phyloP scores from a whole-genome alignment of 83 land plant species.

The Picea abies region DNA sequence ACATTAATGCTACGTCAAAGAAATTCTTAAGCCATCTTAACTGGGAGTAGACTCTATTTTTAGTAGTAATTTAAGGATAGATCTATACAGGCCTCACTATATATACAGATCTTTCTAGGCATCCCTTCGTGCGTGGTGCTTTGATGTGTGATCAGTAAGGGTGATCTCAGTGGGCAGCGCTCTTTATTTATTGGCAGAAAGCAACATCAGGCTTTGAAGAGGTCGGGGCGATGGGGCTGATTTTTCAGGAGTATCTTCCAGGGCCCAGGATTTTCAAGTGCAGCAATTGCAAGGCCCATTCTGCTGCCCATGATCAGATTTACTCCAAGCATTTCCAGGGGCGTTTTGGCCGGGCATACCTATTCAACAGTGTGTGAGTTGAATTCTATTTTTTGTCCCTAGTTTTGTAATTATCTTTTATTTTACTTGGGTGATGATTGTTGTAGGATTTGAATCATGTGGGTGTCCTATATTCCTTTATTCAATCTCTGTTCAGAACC shows the following conservation, averaged over 20 bases:
- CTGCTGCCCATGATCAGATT: constrained; percentile 34
- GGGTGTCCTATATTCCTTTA: not conserved
- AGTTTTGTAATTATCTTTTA: not conserved
- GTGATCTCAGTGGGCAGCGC: too few relatives aligned
- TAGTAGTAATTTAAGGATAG: too few relatives aligned
- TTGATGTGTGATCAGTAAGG: too few relatives aligned
- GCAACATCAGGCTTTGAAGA: too few relatives aligned
- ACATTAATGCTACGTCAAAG: constrained; percentile 19
- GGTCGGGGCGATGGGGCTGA: constrained; percentile 27
- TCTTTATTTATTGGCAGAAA: too few relatives aligned
- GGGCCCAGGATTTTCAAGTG: constrained; percentile 41
- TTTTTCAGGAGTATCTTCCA: constrained; percentile 29
- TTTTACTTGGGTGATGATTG: not conserved
- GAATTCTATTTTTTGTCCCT: not conserved
- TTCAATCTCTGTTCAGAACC: not conserved
- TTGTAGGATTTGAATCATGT: not conserved
- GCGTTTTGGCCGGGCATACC: constrained; percentile 46
- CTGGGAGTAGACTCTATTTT: too few relatives aligned
- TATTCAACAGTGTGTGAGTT: constrained; percentile 38
- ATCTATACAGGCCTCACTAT: too few relatives aligned
- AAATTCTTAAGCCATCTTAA: not conserved
- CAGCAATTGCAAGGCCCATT: constrained; percentile 37
- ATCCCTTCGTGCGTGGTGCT: too few relatives aligned
- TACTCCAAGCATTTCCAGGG: constrained; percentile 45
- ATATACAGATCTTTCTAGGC: too few relatives aligned